Conservation (phyloP, 1,139 yeast species). For the Kodamaea ohmeri region DNA sequence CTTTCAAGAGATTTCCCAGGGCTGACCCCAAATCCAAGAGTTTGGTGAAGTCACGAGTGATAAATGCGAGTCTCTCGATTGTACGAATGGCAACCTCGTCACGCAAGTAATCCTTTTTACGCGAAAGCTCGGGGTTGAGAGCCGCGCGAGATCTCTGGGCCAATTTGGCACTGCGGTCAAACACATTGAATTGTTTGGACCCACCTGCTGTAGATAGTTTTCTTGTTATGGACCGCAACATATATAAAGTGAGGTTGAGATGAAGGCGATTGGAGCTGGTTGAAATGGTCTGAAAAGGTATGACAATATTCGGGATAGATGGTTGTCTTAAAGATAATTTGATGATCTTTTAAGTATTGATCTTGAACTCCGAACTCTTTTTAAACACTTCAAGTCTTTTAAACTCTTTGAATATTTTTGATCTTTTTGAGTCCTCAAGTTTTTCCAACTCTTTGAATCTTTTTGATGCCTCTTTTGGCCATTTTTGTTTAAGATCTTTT, state of each 20-base stretch:
- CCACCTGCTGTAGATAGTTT: constrained; percentile 7
- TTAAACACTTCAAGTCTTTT: no score
- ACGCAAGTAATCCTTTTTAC: constrained; percentile 69
- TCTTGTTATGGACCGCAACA: not conserved
- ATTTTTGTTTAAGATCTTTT: no score
- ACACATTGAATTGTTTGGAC: constrained; percentile 47
- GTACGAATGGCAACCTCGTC: constrained; percentile 74
- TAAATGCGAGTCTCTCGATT: constrained; percentile 71
- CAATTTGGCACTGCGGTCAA: constrained; percentile 61
- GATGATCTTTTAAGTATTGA: no score
- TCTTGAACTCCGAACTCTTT: no score
- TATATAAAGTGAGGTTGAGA: not conserved
- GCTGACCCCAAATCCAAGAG: constrained; percentile 75
- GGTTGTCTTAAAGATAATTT: no score
- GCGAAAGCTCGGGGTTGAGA: constrained; percentile 45
- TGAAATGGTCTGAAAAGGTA: no score
- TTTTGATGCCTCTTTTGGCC: no score
- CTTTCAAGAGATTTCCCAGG: constrained; percentile 55
- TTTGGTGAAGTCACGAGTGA: constrained; percentile 59
- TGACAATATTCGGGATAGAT: no score
- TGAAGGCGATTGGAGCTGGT: no score
- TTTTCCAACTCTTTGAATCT: no score
- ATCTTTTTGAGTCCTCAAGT: no score
- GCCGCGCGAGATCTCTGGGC: constrained; percentile 58
- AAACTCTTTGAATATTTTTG: no score